These are phyloP conservation scores for Fusarium domesticum DNA, from an alignment of 2,329 filamentous ascomycete species.

Conservation along the genomic window DNA sequence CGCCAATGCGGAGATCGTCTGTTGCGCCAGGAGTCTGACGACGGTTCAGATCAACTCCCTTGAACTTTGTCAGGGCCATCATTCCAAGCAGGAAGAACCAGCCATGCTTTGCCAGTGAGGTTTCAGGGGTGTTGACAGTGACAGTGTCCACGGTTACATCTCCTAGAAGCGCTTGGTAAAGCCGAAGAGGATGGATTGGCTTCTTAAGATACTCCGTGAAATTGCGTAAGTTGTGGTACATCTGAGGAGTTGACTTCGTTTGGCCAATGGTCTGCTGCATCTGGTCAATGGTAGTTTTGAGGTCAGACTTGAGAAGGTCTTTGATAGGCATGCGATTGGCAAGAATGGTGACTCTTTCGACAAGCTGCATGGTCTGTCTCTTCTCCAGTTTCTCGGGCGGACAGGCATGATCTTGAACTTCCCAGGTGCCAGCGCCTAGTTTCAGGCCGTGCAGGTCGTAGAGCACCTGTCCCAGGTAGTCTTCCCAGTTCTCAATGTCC, in stretches of 20 bases:
- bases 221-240: constrained; percentile 83
- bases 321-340: constrained; percentile 84
- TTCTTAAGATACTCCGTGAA: constrained; percentile 78
- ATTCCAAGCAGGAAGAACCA: constrained; percentile 93
- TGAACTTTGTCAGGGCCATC: constrained; percentile 83
- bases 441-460: constrained; percentile 81
- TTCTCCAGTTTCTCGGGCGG: constrained; percentile 74
- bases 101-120: constrained; percentile 71
- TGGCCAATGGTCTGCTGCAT: constrained; percentile 84
- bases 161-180: constrained; percentile 80
- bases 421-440: constrained; percentile 64
- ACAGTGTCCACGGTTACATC: constrained; percentile 71
- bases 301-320: constrained; percentile 84
- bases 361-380: constrained; percentile 73
- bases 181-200: constrained; percentile 74
- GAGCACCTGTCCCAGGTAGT: constrained; percentile 80
- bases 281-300: constrained; percentile 87
- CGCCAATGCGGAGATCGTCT: constrained; percentile 78
- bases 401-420: constrained; percentile 77
- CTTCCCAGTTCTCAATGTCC: constrained; percentile 77
- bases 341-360: constrained; percentile 79
- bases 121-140: constrained; percentile 65
- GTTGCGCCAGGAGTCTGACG: constrained; percentile 75
- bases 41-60: constrained; percentile 65
- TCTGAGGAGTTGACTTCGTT: constrained; percentile 72